Conservation (phyloP, 148 eudicot genomes). For the Vaccinium vitisidaea region DNA sequence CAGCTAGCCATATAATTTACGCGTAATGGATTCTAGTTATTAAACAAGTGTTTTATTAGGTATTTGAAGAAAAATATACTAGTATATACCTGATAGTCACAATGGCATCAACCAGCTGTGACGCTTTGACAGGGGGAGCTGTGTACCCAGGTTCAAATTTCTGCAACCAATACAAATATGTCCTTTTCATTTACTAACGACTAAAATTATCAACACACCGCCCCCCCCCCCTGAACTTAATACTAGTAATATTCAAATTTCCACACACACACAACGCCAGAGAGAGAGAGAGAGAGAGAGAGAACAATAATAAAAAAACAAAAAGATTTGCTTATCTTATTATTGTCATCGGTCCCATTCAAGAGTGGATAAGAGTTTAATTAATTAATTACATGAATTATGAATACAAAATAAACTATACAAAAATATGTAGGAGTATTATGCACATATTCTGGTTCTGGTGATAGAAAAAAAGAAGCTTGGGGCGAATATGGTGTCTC, state of each 20-base stretch:
- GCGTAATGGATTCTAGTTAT: not conserved
- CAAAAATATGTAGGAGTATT: not conserved
- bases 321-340: constrained; percentile 26
- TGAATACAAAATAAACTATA: not conserved
- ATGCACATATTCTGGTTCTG: not conserved
- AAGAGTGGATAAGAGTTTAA: constrained; percentile 5
- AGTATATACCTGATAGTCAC: constrained; percentile 59
- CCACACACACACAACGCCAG: not conserved
- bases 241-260: not conserved
- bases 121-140: constrained; percentile 42
- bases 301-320: not conserved
- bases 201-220: not conserved
- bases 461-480: constrained; percentile 4
- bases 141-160: constrained; percentile 80
- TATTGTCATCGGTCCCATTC: not conserved
- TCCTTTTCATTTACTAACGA: constrained; percentile 4
- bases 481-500: not conserved
- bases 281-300: not conserved
- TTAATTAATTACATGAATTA: no score
- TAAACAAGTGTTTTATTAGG: not conserved
- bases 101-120: constrained; percentile 37
- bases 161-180: constrained; percentile 37
- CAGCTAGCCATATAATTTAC: not conserved
- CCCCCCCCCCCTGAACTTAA: not conserved
- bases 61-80: not conserved